These are phyloP conservation scores for Boeremia exigua DNA, from an alignment of 2,329 filamentous ascomycete genomes.

Conservation along the genomic window DNA sequence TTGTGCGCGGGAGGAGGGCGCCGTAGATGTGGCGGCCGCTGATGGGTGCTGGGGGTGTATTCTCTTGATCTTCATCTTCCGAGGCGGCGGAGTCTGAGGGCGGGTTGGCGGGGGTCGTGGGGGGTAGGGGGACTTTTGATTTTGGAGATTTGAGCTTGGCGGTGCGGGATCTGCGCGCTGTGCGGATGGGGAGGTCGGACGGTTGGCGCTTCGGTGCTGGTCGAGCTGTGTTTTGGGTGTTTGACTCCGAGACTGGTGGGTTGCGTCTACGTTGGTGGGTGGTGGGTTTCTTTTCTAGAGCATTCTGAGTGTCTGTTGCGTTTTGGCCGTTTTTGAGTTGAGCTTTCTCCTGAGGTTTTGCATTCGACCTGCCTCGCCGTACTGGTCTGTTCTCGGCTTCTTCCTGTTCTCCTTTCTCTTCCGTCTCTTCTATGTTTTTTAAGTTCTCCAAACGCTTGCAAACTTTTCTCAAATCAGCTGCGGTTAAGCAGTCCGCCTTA, in stretches of 20 bases:
- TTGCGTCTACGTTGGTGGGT: not conserved
- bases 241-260: not conserved
- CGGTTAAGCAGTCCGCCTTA: not conserved
- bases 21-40: conserved; percentile 15
- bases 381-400: not conserved
- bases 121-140: not conserved
- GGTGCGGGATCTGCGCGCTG: not conserved
- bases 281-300: not conserved
- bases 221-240: not conserved
- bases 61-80: not conserved
- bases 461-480: not conserved
- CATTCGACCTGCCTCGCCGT: not conserved
- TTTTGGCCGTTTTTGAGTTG: not conserved
- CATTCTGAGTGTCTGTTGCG: not conserved
- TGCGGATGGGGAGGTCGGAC: conserved; percentile 8
- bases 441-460: not conserved
- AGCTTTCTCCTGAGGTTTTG: not conserved
- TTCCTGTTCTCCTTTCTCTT: not conserved
- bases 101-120: conserved; percentile 9
- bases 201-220: conserved; percentile 1
- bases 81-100: not conserved
- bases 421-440: not conserved
- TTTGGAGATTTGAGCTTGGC: not conserved
- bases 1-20: conserved; percentile 4
- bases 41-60: conserved; percentile 6